Conservation (phyloP, 345 rosid species). For the Lumnitzera racemosa region DNA sequence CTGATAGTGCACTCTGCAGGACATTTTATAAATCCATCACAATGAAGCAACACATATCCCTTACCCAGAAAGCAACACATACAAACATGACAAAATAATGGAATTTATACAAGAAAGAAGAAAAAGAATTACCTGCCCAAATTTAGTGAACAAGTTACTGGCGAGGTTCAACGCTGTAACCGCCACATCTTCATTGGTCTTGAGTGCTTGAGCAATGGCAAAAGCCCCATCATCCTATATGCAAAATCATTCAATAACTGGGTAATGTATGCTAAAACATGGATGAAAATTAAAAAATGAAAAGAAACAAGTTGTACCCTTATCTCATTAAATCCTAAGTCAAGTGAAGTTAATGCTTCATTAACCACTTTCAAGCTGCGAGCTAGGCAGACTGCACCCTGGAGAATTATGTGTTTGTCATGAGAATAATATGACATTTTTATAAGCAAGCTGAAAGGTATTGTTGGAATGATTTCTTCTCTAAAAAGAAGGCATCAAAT, state of each 20-base stretch:
- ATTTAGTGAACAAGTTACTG: constrained; percentile 84
- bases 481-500: constrained; percentile 3
- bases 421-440: neutral
- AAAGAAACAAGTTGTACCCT: constrained; percentile 36
- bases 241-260: constrained; percentile 8
- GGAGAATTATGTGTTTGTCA: constrained; percentile 13
- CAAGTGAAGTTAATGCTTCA: constrained; percentile 78
- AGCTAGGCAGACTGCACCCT: constrained; percentile 85
- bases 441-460: neutral
- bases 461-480: neutral
- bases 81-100: neutral
- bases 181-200: constrained; percentile 84
- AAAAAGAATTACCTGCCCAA: constrained; percentile 64
- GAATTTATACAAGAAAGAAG: neutral
- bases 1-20: constrained; percentile 76
- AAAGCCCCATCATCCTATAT: constrained; percentile 92
- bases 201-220: constrained; percentile 89
- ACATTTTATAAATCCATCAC: neutral
- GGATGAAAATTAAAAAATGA: neutral
- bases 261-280: neutral
- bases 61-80: neutral
- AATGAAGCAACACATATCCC: neutral
- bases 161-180: constrained; percentile 74
- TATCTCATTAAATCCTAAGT: constrained; percentile 89
- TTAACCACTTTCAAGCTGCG: constrained; percentile 96